A percentile compares a stretch with the other conserved stretches of the same genome.
phyloP scores from a whole-genome alignment of 1,139 yeast species.

The Taiozyma sp. region DNA sequence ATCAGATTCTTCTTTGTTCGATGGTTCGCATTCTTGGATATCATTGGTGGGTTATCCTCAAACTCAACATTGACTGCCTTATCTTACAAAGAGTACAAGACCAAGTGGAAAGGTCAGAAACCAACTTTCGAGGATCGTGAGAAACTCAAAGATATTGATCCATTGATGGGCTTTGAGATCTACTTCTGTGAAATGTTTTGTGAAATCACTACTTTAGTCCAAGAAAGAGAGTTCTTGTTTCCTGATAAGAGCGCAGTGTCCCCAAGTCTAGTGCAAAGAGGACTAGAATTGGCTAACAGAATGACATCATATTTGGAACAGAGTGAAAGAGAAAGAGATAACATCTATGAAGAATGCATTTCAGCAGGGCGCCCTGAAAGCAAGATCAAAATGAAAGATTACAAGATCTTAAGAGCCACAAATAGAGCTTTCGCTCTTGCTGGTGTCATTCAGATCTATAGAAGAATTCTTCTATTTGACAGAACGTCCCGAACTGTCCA shows the following conservation, averaged over 20 bases:
- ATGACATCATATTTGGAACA: conserved; percentile 25
- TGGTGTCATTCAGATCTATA: conserved; percentile 52
- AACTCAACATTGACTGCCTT: conserved; percentile 15
- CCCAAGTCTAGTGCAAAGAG: conserved; percentile 32
- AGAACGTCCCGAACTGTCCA: conserved; percentile 36
- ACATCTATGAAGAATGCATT: conserved; percentile 17
- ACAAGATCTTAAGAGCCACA: conserved; percentile 44
- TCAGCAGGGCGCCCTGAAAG: conserved; percentile 4
- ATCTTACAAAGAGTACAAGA: conserved; percentile 8
- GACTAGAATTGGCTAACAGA: conserved; percentile 42
- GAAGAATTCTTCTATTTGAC: conserved; percentile 49
- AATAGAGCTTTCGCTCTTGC: conserved; percentile 50
- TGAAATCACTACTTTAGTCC: conserved; percentile 40
- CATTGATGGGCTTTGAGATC: conserved; percentile 55
- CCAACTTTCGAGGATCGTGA: conserved; percentile 12
- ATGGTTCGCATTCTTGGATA: conserved; percentile 72
- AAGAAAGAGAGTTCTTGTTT: conserved; percentile 11
- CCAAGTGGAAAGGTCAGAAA: conserved; percentile 25
- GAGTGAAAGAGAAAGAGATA: conserved; percentile 30
- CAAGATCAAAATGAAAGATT: conserved; percentile 18
- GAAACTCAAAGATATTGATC: conserved; percentile 43
- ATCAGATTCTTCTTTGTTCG: conserved; percentile 58
- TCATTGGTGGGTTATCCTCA: conserved; percentile 52
- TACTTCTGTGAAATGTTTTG: conserved; percentile 47
- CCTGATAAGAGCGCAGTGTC: conserved; percentile 24